These are phyloP conservation scores for Castanopsis chinensis DNA, from an alignment of 306 rosid species.

Conservation along the genomic window DNA sequence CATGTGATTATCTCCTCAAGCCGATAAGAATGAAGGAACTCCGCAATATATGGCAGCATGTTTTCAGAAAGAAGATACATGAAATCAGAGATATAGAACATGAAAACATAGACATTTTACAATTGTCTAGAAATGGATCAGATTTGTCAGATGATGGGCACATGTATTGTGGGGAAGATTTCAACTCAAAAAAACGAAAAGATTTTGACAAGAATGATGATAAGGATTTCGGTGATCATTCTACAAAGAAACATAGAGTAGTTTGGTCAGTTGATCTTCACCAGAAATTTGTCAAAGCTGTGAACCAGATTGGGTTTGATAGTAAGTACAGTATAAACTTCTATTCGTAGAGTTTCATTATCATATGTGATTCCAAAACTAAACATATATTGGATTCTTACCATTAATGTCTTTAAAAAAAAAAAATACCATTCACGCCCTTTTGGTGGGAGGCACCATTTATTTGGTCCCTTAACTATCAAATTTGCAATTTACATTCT, in stretches of 20 bases:
- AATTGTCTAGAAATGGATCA: slow-evolving; percentile 56
- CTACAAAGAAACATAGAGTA: slow-evolving; percentile 85
- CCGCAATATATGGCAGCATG: slow-evolving; percentile 95
- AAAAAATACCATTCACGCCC: too few relatives aligned
- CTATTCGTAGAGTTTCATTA: background rate
- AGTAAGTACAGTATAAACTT: slow-evolving; percentile 56
- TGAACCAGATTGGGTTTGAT: slow-evolving; percentile 89
- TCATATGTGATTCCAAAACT: background rate
- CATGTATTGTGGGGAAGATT: slow-evolving; percentile 59
- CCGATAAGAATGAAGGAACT: slow-evolving; percentile 99
- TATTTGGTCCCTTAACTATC: too few relatives aligned
- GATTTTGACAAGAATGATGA: slow-evolving; percentile 68
- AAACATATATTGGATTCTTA: background rate
- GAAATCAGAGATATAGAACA: slow-evolving; percentile 86
- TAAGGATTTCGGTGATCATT: slow-evolving; percentile 62
- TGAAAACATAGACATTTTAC: slow-evolving; percentile 64
- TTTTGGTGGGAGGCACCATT: too few relatives aligned
- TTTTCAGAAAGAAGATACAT: slow-evolving; percentile 78
- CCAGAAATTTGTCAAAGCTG: slow-evolving; percentile 96
- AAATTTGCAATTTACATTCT: too few relatives aligned
- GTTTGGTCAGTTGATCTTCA: slow-evolving; percentile 99
- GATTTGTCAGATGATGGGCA: slow-evolving; percentile 77
- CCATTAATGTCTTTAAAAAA: background rate
- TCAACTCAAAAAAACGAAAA: slow-evolving; percentile 69
- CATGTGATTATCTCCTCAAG: slow-evolving; percentile 96